Evolutionary conservation across 495 filamentous ascomycete genomes (phyloP).

Genomic region (Annulohypoxylon nitens): DNA sequence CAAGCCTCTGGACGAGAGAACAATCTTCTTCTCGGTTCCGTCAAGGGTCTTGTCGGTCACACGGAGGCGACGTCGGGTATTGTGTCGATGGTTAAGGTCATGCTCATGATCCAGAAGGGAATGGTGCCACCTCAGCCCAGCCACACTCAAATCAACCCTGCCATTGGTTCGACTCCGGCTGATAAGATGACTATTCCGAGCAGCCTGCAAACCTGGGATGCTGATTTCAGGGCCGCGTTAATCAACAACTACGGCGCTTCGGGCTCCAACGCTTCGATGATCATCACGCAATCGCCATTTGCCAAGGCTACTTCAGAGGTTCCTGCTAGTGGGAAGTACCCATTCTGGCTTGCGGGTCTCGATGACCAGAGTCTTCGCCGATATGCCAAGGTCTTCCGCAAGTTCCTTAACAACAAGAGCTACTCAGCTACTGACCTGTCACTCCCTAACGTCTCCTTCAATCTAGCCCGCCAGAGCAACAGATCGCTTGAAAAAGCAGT

Average conservation of each 20-base stretch:
- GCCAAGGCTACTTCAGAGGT: constrained; percentile 38
- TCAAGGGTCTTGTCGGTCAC: constrained; percentile 66
- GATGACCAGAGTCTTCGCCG: constrained; percentile 47
- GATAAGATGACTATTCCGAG: constrained; percentile 59
- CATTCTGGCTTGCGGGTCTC: constrained; percentile 52
- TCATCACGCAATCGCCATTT: constrained; percentile 55
- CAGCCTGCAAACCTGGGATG: constrained; percentile 51
- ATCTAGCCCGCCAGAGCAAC: constrained; percentile 55
- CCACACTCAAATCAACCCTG: constrained; percentile 57
- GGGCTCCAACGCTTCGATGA: constrained; percentile 62
- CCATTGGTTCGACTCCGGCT: constrained; percentile 40
- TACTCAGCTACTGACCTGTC: constrained; percentile 26
- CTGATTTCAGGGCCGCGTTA: constrained; percentile 53
- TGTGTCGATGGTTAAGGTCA: constrained; percentile 58
- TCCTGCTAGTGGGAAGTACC: constrained; percentile 27
- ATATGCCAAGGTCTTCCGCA: constrained; percentile 41
- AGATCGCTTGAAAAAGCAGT: constrained; percentile 50
- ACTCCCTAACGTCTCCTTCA: constrained; percentile 57
- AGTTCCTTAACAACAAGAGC: constrained; percentile 30
- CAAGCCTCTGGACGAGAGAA: constrained; percentile 52
- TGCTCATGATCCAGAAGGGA: constrained; percentile 64
- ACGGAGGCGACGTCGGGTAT: constrained; percentile 63
- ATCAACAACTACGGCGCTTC: constrained; percentile 69
- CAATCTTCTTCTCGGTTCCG: constrained; percentile 54
- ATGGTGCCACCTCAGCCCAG: constrained; percentile 60